Evolutionary conservation across 176 grass and related monocot species (phyloP).

Genomic region (Oryza punctata): DNA sequence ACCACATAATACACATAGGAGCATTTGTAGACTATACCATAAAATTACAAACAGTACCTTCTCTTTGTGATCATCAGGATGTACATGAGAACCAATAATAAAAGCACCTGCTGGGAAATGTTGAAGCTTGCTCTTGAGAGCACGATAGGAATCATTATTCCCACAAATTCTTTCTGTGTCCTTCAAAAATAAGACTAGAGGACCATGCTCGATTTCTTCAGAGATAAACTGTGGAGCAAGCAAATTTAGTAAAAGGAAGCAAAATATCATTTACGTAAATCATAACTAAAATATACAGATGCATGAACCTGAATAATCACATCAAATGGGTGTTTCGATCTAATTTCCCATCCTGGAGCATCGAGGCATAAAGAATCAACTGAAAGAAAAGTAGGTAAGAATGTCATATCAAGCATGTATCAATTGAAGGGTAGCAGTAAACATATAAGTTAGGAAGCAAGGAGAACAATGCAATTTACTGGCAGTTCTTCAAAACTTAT

Average conservation of each 20-base stretch:
- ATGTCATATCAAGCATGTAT: slow-evolving; percentile 26
- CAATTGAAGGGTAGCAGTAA: slow-evolving; percentile 30
- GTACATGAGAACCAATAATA: slow-evolving; percentile 84
- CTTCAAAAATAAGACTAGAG: slow-evolving; percentile 89
- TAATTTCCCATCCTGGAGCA: slow-evolving; percentile 76
- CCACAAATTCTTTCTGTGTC: slow-evolving; percentile 85
- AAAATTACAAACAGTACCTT: slow-evolving; percentile 53
- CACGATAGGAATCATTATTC: slow-evolving; percentile 65
- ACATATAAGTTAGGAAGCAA: neutral
- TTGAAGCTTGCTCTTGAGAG: slow-evolving; percentile 81
- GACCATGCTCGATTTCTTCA: slow-evolving; percentile 77
- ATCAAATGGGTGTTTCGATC: slow-evolving; percentile 73
- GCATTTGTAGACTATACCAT: slow-evolving; percentile 7
- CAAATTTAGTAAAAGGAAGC: slow-evolving; percentile 32
- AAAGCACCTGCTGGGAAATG: slow-evolving; percentile 67
- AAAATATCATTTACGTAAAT: slow-evolving; percentile 23
- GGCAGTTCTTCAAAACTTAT: slow-evolving; percentile 24
- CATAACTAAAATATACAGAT: slow-evolving; percentile 23
- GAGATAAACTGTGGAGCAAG: slow-evolving; percentile 61
- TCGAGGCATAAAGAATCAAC: slow-evolving; percentile 77
- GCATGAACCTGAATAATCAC: slow-evolving; percentile 73
- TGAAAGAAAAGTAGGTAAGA: slow-evolving; percentile 46
- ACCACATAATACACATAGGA: slow-evolving; percentile 10
- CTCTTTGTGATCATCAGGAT: slow-evolving; percentile 76
- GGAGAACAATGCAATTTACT: slow-evolving; percentile 17